These are phyloP conservation scores for Caloboletus inedulis DNA, from an alignment of 1,284 basidiomycete species.

Conservation along the genomic window DNA sequence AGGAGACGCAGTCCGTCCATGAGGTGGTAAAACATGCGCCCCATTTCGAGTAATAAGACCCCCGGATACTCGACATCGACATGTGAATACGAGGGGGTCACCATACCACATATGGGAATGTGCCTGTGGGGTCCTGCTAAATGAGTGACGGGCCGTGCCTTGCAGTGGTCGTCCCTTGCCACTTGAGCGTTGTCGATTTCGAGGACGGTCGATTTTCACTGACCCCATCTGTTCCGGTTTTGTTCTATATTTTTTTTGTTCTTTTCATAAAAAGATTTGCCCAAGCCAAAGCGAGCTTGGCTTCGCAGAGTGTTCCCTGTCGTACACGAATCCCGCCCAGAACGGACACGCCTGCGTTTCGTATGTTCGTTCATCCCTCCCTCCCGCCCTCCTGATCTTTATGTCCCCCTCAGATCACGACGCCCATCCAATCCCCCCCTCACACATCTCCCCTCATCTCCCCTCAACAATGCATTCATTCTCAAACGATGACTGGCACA, in stretches of 20 bases:
- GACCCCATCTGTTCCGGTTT: neutral
- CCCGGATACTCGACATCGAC: constrained; percentile 12
- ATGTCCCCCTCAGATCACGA: constrained; percentile 3
- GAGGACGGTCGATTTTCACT: constrained; percentile 2
- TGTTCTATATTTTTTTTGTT: neutral
- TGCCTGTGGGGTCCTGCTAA: constrained; percentile 18
- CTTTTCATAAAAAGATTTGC: constrained; percentile 16
- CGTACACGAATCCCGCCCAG: constrained; percentile 2
- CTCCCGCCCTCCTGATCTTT: neutral
- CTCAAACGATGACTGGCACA: constrained; percentile 49
- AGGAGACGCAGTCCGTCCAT: constrained; percentile 7
- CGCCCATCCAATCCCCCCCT: neutral
- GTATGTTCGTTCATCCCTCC: constrained; percentile 9
- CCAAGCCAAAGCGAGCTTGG: neutral
- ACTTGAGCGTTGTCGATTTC: constrained; percentile 23
- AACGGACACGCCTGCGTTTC: constrained; percentile 4
- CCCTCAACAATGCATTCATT: constrained; percentile 27
- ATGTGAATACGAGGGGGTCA: constrained; percentile 32
- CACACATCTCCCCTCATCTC: constrained; percentile 15
- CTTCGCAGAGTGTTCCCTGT: neutral
- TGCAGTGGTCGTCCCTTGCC: constrained; percentile 9
- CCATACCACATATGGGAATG: neutral
- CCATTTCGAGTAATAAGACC: neutral
- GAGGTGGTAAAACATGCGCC: constrained; percentile 22
- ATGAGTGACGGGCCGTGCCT: constrained; percentile 18